Conservation (phyloP, 495 filamentous ascomycete genomes). For the Aspergillus ellipticus region DNA sequence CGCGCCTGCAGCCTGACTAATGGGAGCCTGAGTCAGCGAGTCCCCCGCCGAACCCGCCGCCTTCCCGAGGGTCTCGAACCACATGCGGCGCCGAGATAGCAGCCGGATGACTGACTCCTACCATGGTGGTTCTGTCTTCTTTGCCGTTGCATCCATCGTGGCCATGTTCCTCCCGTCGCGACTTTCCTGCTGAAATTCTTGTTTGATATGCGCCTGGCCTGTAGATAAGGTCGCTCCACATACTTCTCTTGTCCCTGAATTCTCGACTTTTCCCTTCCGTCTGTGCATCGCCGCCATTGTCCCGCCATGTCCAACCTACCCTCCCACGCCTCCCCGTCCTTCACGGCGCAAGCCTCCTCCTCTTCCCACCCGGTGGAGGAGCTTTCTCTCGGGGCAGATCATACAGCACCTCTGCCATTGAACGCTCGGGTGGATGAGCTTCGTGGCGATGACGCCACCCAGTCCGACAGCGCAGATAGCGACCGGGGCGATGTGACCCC, state of each 20-base stretch:
- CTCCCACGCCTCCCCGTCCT: constrained; percentile 49
- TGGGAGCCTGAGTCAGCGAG: constrained; percentile 14
- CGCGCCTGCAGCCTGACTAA: constrained; percentile 3
- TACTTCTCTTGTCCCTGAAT: background rate
- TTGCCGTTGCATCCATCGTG: background rate
- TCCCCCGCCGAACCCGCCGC: constrained; percentile 17
- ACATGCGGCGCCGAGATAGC: constrained; percentile 10
- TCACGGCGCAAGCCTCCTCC: constrained; percentile 38
- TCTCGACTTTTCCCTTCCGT: constrained; percentile 4
- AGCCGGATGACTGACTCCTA: background rate
- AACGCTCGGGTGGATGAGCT: constrained; percentile 15
- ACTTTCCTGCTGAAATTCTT: background rate
- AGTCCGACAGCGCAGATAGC: constrained; percentile 19
- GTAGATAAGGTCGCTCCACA: background rate
- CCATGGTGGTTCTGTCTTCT: background rate
- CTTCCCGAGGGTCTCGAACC: constrained; percentile 17
- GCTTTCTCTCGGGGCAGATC: constrained; percentile 13
- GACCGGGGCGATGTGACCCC: constrained; percentile 30
- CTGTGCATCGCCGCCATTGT: constrained; percentile 4
- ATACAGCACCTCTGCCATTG: constrained; percentile 5
- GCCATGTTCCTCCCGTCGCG: background rate
- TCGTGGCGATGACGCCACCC: constrained; percentile 19
- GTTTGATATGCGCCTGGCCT: background rate
- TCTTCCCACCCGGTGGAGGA: constrained; percentile 28
- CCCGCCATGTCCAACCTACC: constrained; percentile 48